Evolutionary conservation across 768 basidiomycete species (phyloP).

Genomic region (Rhizopogon vinicolor): DNA sequence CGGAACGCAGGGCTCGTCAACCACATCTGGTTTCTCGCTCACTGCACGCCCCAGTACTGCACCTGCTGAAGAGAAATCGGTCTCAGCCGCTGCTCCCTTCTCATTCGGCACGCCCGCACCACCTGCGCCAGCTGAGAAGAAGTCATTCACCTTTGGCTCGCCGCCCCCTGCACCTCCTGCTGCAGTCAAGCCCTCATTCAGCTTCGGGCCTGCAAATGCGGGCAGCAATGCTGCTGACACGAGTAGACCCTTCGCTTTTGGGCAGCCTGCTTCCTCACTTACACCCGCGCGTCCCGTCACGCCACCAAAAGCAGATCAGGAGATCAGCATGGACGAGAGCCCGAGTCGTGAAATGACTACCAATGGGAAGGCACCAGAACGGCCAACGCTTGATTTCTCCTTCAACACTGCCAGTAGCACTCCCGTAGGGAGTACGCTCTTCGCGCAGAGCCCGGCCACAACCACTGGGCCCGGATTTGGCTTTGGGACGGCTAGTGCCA

Average conservation of each 20-base stretch:
- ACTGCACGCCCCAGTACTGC: constrained; percentile 24
- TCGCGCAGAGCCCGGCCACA: constrained; percentile 30
- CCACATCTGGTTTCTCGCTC: constrained; percentile 38
- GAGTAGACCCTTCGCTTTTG: constrained; percentile 54
- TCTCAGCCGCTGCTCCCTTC: constrained; percentile 20
- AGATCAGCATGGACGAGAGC: constrained; percentile 80
- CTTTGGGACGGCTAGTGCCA: constrained; percentile 29
- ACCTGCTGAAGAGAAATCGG: constrained; percentile 18
- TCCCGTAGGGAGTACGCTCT: constrained; percentile 25
- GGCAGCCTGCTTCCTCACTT: constrained; percentile 27
- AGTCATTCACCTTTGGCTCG: constrained; percentile 41
- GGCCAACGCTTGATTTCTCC: constrained; percentile 43
- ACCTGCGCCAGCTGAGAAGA: constrained; percentile 29
- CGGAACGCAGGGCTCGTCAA: constrained; percentile 20
- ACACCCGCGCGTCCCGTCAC: constrained; percentile 49
- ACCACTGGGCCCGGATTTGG: constrained; percentile 26
- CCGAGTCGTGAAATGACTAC: constrained; percentile 59
- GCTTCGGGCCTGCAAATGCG: constrained; percentile 41
- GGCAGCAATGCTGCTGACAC: constrained; percentile 36
- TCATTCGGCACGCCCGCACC: constrained; percentile 27
- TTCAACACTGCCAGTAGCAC: constrained; percentile 37
- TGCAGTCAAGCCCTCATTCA: constrained; percentile 29
- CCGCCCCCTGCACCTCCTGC: constrained; percentile 27
- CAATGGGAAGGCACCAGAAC: constrained; percentile 37
- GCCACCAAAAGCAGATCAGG: constrained; percentile 62